phyloP scores from a whole-genome alignment of 192 early-diverging fungal genomes.

The Coemansia sp. region DNA sequence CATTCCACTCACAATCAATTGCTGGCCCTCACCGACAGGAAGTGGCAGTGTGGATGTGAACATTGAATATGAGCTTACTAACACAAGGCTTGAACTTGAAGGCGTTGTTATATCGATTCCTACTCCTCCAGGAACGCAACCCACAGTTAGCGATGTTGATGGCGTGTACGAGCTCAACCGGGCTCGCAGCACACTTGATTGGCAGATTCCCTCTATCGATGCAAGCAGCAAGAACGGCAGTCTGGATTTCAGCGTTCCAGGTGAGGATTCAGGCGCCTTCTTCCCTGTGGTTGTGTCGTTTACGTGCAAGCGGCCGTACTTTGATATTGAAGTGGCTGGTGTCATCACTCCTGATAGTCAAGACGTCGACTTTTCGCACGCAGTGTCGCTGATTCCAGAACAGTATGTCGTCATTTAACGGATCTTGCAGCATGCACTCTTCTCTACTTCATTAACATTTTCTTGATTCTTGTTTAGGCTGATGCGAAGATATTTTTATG shows the following conservation, averaged over 20 bases:
- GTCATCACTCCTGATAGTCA: slow-evolving; percentile 58
- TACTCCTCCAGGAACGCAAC: slow-evolving; percentile 70
- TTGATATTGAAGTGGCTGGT: slow-evolving; percentile 65
- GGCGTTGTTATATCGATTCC: slow-evolving; percentile 90
- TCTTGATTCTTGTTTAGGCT: background rate
- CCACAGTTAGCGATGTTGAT: slow-evolving; percentile 77
- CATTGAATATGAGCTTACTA: slow-evolving; percentile 92
- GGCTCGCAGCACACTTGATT: slow-evolving; percentile 69
- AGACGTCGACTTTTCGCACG: slow-evolving; percentile 69
- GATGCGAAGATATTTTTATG: background rate
- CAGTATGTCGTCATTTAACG: slow-evolving; percentile 79
- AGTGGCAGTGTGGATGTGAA: slow-evolving; percentile 90
- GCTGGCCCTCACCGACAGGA: slow-evolving; percentile 93
- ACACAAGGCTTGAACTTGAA: slow-evolving; percentile 72
- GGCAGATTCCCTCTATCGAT: slow-evolving; percentile 79
- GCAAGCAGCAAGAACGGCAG: slow-evolving; percentile 71
- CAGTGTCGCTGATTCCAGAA: slow-evolving; percentile 68
- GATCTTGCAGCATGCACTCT: background rate
- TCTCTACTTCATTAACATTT: background rate
- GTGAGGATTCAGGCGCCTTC: slow-evolving; percentile 64
- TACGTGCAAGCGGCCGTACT: slow-evolving; percentile 66
- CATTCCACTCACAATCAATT: slow-evolving; percentile 86
- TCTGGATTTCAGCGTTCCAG: slow-evolving; percentile 75
- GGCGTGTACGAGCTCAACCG: slow-evolving; percentile 80
- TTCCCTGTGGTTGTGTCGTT: slow-evolving; percentile 65